Percentiles rank a stretch among this genome's conserved stretches.
These are phyloP conservation scores for Talaromyces sp. DNA, from an alignment of 2,329 filamentous ascomycete species.

Conservation along the genomic window DNA sequence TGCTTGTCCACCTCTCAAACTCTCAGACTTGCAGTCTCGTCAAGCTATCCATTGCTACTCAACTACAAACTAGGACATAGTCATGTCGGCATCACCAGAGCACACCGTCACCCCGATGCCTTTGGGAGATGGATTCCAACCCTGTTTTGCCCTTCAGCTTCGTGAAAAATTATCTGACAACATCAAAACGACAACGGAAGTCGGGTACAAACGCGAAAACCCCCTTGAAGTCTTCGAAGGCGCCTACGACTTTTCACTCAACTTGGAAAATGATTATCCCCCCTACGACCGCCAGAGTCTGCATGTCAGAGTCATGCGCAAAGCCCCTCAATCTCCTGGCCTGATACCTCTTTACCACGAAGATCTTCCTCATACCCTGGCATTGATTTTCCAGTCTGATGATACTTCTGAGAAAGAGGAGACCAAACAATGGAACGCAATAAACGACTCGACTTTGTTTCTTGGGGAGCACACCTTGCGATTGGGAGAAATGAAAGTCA, in stretches of 20 bases:
- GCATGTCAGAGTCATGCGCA: not conserved
- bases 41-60: no score
- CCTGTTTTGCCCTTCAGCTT: not conserved
- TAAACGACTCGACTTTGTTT: not conserved
- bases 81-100: not conserved
- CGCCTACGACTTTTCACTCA: not conserved
- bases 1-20: not conserved
- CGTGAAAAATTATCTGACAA: not conserved
- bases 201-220: not conserved
- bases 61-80: not conserved
- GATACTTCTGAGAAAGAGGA: not conserved
- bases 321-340: not conserved
- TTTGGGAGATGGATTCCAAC: not conserved
- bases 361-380: not conserved
- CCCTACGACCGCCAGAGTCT: not conserved
- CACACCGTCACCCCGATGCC: not conserved
- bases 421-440: not conserved
- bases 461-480: not conserved
- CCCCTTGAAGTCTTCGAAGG: constrained; percentile 1
- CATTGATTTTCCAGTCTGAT: not conserved
- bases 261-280: not conserved
- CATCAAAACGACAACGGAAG: not conserved
- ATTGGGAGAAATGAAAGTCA: not conserved
- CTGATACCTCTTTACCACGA: not conserved
- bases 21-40: not conserved